Base-by-base conservation (phyloP, 78 protist genomes). In the Acrasis kona region DNA sequence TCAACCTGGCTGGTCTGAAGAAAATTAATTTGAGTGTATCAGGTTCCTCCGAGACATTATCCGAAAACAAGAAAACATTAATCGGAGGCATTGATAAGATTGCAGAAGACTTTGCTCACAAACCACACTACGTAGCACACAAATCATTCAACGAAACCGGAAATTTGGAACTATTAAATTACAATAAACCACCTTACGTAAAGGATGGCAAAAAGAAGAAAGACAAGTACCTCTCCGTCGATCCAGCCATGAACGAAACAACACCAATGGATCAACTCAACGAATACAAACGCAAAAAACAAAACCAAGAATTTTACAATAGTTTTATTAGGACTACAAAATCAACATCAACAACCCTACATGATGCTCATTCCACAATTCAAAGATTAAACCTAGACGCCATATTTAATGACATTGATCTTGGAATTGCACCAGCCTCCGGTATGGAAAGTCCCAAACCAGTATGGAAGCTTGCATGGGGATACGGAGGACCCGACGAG, bases 401-500 rank as follows among this genome's bases (percentile, higher is more conserved):
- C 31, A 6, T 74, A 28, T 31, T 4, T 35, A 10, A 57, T 5
- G 66, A 31, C 6, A 5, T 9, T 10, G 80, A 76, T 38, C 66
- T 76, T 30, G 80, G 80, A 32, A 57, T 76, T 71, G 70, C 68
- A 12, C 80, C 80, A 2, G 76, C 80, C 8, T 71, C 66, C 7
- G 80, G 80, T 5, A 2, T 76, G 72, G 27, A 5, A 42, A 28
- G 8, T 35, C 80, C 80, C 37, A 69, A 74, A 69, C 78, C 78
- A n/a, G 19, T 3, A 6, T 35, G 12, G 9, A 39, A 3, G 41
- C 2, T 10, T 6, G 34, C 69, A 31, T 12, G 67, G 30, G 2
- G 78, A 74, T 31, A 10, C 67, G 39, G 41, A 65, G 37, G 7
- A 35, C 28, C 32, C 4, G 27, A 6, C 69, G 31, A 66, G 10